Conservation (phyloP, 2,329 filamentous ascomycete genomes). For the Pyrenochaeta sp. region DNA sequence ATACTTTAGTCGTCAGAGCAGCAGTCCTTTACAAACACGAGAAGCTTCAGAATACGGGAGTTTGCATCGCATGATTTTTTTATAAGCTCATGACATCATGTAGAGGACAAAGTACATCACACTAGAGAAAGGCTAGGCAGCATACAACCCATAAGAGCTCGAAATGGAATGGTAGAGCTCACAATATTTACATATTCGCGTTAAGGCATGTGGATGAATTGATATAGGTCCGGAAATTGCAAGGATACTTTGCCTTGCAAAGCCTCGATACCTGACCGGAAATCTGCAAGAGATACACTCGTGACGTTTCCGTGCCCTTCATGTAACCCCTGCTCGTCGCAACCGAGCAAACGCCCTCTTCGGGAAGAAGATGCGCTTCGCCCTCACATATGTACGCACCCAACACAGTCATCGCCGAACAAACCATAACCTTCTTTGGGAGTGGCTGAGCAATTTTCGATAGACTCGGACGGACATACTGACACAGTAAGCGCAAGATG, state of each 20-base stretch:
- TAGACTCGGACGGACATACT: neutral
- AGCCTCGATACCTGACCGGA: neutral
- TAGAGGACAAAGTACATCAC: no score
- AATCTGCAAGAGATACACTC: neutral
- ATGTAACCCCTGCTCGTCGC: neutral
- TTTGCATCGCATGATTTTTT: no score
- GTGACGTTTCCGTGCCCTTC: neutral
- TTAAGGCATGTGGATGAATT: no score
- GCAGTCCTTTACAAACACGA: no score
- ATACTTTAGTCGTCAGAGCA: no score
- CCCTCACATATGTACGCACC: neutral
- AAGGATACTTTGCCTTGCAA: neutral
- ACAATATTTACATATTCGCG: no score
- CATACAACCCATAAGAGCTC: no score
- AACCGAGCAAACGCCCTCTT: neutral
- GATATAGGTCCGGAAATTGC: no score
- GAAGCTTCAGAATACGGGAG: no score
- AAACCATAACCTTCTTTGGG: neutral
- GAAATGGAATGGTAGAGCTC: no score
- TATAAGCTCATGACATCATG: no score
- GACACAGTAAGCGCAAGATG: neutral
- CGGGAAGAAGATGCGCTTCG: neutral
- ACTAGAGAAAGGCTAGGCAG: no score
- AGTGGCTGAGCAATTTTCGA: slow-evolving; percentile 1
- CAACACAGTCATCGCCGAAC: neutral